A percentile compares a stretch with the other conserved stretches of the same genome.
These are phyloP conservation scores for Diaporthe destruens DNA, from an alignment of 2,329 filamentous ascomycete species.

Conservation along the genomic window DNA sequence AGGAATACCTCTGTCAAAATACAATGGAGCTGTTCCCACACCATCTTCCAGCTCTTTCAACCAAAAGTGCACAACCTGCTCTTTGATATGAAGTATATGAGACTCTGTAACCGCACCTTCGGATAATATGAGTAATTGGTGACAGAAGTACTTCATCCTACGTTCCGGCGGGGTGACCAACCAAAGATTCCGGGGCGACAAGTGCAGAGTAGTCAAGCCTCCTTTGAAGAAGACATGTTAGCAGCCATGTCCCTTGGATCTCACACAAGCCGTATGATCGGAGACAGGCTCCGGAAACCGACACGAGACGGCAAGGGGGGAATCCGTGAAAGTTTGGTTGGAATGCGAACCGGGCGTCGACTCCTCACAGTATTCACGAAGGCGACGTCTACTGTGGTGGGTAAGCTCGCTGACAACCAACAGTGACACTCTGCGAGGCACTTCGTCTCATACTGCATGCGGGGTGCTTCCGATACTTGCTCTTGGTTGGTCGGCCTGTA, in stretches of 20 bases:
- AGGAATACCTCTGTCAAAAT: background rate
- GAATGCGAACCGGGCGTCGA: background rate
- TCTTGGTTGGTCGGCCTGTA: background rate
- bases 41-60: too few relatives aligned
- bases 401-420: background rate
- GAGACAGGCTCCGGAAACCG: background rate
- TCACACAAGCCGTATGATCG: background rate
- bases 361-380: background rate
- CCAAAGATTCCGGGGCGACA: background rate
- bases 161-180: slow-evolving; percentile 36
- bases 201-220: background rate
- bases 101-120: too few relatives aligned
- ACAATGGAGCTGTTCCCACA: background rate
- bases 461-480: background rate
- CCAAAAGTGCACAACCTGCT: too few relatives aligned
- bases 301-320: background rate
- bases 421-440: background rate
- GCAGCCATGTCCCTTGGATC: background rate
- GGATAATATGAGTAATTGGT: too few relatives aligned
- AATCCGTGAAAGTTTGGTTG: background rate
- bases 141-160: slow-evolving; percentile 33
- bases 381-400: fast-evolving
- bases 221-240: background rate
- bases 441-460: background rate
- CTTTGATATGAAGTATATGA: too few relatives aligned